phyloP scores from a whole-genome alignment of 306 rosid genomes.

The Abrus precatorius region DNA sequence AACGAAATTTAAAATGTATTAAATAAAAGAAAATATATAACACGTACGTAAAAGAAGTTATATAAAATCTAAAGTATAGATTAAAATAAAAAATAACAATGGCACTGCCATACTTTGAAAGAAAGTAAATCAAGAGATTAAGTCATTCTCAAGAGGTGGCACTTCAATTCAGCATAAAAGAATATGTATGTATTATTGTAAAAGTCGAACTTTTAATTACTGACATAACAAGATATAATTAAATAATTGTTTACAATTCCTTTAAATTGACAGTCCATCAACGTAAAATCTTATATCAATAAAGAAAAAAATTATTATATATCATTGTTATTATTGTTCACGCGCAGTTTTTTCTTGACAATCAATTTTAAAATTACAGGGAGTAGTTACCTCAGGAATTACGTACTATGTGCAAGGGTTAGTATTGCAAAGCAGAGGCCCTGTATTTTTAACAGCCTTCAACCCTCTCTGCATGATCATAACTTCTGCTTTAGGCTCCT shows the following conservation, averaged over 20 bases:
- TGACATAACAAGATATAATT: background rate
- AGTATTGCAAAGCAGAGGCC: conserved; percentile 74
- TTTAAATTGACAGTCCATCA: background rate
- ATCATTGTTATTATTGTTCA: background rate
- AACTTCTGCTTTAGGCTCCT: conserved; percentile 61
- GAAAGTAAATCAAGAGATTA: background rate
- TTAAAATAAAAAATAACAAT: no score
- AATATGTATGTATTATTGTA: background rate
- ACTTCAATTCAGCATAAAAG: background rate
- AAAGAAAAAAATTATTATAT: background rate
- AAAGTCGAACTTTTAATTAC: background rate
- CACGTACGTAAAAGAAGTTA: no score
- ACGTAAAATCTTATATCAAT: background rate
- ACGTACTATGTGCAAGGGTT: conserved; percentile 73
- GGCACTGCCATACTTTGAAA: background rate
- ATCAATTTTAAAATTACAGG: conserved; percentile 50
- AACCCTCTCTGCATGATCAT: conserved; percentile 80
- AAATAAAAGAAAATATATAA: no score
- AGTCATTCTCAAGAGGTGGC: background rate
- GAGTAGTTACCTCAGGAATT: conserved; percentile 71
- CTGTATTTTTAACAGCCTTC: conserved; percentile 79
- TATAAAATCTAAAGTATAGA: no score
- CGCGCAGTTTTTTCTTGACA: background rate
- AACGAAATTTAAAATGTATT: background rate
- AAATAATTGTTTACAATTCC: background rate